A percentile compares a stretch with the other conserved stretches of the same genome.
These are phyloP conservation scores for Plasmodium sp. DNA, from an alignment of 169 alveolate genomes.

Conservation along the genomic window DNA sequence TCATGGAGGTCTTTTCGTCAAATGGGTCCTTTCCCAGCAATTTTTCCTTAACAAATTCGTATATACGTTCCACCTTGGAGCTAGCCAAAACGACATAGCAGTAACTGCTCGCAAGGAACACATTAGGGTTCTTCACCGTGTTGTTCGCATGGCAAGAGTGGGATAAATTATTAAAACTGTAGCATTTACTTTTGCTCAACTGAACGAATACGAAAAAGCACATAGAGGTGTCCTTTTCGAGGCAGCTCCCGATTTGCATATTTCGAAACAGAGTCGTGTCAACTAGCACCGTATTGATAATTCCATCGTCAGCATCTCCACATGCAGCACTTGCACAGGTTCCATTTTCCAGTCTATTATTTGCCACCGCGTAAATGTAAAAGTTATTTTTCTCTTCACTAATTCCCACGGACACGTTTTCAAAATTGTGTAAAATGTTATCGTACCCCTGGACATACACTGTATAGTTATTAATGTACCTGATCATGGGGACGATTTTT, in stretches of 20 bases:
- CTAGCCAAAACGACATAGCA: conserved; percentile 72
- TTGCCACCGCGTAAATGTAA: conserved; percentile 17
- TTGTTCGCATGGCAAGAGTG: conserved; percentile 63
- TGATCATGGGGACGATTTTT: conserved; percentile 52
- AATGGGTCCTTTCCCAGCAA: conserved; percentile 1
- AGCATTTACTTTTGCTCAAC: conserved; percentile 60
- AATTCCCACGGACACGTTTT: conserved; percentile 37
- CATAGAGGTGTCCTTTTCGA: neutral
- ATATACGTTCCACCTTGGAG: conserved; percentile 13
- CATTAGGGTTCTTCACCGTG: neutral
- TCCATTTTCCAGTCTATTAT: conserved; percentile 5
- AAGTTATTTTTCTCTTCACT: conserved; percentile 28
- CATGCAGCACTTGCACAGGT: neutral
- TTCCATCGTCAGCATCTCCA: conserved; percentile 25
- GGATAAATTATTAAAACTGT: conserved; percentile 64
- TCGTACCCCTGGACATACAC: conserved; percentile 65
- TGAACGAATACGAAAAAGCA: conserved; percentile 73
- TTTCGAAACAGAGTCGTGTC: conserved; percentile 28
- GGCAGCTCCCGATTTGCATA: conserved; percentile 34
- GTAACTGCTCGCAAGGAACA: conserved; percentile 24
- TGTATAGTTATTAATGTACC: conserved; percentile 5
- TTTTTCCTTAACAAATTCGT: conserved; percentile 33
- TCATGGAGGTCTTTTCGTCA: conserved; percentile 37
- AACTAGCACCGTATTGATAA: conserved; percentile 44
- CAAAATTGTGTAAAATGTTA: conserved; percentile 42